Evolutionary conservation across 2,329 filamentous ascomycete genomes (phyloP), one percentile per base, ranked within the genome.

Genomic region (Aureobasidium sp.): DNA sequence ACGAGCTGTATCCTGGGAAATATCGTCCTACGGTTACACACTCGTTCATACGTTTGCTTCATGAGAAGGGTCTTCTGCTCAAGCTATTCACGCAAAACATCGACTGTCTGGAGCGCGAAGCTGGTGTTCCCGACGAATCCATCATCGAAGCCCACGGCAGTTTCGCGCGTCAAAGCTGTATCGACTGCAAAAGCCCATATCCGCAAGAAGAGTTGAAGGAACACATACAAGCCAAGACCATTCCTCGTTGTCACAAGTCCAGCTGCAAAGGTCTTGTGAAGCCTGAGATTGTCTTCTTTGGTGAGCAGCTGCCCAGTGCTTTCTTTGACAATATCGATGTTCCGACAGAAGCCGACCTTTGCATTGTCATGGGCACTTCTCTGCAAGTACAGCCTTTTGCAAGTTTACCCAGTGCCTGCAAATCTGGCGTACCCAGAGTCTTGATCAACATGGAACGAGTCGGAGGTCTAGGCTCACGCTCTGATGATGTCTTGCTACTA

Each of bases 81-180:
- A 98, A 95, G 48, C 98, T 98, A 81, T 99, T 98, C 82, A 97
- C 96, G 0, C 96, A 99, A 77, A 99, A 99, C 78, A 98, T 99
- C 74, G 96, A 99, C 83, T 98, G 98, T 72, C 73, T 98, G 60
- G 95, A 99, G 78, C 88, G 90, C 68, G 90, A 93, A 73, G 95
- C 95, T 0, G 96, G 96, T 27, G 93, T 99, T 67, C 80, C 84
- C 27, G 86, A 89, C 1, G 90, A 93, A 40, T 97, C 96, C 75
- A 86, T 98, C 23, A 91, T 99, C 33, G 95, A 99, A 79, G 98
- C 96, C 77, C 96, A 99, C 76, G 96, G 96, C 67, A 97, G 94
- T 9, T 98, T 98, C 81, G 95, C 95, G 50, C 97, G 92, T 0
- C 96, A 96, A 27, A 93, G 90, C 3, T 99, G 96, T 78, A 88